Evolutionary conservation across 2,329 filamentous ascomycete species (phyloP), one percentile per base, ranked within the genome.

Genomic region (Magnaporthales sp.): DNA sequence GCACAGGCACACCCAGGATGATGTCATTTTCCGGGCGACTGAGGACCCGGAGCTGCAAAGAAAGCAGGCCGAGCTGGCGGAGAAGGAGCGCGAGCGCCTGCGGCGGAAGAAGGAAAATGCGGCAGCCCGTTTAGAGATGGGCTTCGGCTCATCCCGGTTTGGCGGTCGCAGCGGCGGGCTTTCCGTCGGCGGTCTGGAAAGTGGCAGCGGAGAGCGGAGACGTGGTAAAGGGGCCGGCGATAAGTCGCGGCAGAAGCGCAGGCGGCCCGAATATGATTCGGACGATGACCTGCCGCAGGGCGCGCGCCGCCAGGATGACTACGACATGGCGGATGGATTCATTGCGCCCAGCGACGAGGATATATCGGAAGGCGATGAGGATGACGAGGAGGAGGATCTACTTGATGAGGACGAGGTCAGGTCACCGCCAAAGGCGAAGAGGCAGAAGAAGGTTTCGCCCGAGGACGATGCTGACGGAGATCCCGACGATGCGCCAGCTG

Each of bases 251-350:
- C 77, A 79, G 62, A 86, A 85, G 77, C 80, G 82, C 72, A 81
- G 82, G 32, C 81, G 83, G 54, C 80, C 83, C 68, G 90, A 91
- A 71, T 91, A 92, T 68, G 90, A 93, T 72, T 91, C 91, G 9
- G 91, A 93, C 71, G 90, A 92, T 70, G 90, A 91, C 68, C 81
- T 88, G 46, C 86, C 86, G 19, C 83, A 84, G 51, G 85, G 86
- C 32, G 80, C 80, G 62, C 83, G 83, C 32, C 84, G 86, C 65
- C 84, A 89, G 68, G 89, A 93, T 70, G 89, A 92, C 71, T 94
- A 94, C 74, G 91, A 93, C 69, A 84, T 89, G 74, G 90, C 90
- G 38, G 91, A 94, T 73, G 91, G 89, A 67, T 94, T 94, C 74
- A 84, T 94, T 67, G 91, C 89, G 3, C 83, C 82, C 3, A 92